phyloP scores from a whole-genome alignment of 2,329 filamentous ascomycete species.

The Phoma sp. region DNA sequence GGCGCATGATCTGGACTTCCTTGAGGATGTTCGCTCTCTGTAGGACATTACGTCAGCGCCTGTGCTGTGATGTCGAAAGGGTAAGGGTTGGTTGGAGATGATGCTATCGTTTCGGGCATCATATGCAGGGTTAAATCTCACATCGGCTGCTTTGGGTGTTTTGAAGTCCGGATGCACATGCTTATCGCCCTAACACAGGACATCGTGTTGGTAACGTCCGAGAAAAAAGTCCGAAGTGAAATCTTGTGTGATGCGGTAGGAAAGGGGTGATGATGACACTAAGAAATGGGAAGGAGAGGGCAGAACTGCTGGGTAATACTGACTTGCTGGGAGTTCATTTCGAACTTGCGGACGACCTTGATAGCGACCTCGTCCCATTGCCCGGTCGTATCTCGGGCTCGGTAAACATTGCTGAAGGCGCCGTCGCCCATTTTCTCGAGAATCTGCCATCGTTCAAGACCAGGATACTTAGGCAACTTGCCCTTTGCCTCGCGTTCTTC shows the following conservation, averaged over 20 bases:
- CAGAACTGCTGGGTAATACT: slow-evolving; percentile 56
- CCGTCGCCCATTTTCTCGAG: slow-evolving; percentile 98
- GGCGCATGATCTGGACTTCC: slow-evolving; percentile 98
- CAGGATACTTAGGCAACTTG: slow-evolving; percentile 86
- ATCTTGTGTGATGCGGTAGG: slow-evolving; percentile 31
- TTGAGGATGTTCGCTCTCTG: slow-evolving; percentile 97
- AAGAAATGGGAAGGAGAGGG: slow-evolving; percentile 42
- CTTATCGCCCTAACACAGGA: slow-evolving; percentile 76
- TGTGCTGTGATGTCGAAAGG: slow-evolving; percentile 32
- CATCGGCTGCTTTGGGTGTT: slow-evolving; percentile 93
- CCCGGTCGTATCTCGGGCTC: slow-evolving; percentile 78
- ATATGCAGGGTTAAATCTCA: slow-evolving; percentile 62
- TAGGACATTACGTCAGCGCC: slow-evolving; percentile 52
- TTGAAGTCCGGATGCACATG: slow-evolving; percentile 97
- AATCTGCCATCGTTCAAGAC: slow-evolving; percentile 83
- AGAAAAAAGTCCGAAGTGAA: slow-evolving; percentile 34
- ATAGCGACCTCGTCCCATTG: slow-evolving; percentile 85
- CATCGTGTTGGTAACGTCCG: slow-evolving; percentile 59
- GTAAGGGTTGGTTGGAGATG: slow-evolving; percentile 28
- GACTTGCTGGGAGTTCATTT: slow-evolving; percentile 99
- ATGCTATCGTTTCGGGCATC: slow-evolving; percentile 42
- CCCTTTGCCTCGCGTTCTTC: slow-evolving; percentile 88
- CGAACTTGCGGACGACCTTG: slow-evolving; percentile 98
- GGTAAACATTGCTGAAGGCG: slow-evolving; percentile 98
- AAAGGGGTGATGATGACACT: slow-evolving; percentile 39